Conservation (phyloP, 129 eudicot genomes). For the Mikania micrantha region DNA sequence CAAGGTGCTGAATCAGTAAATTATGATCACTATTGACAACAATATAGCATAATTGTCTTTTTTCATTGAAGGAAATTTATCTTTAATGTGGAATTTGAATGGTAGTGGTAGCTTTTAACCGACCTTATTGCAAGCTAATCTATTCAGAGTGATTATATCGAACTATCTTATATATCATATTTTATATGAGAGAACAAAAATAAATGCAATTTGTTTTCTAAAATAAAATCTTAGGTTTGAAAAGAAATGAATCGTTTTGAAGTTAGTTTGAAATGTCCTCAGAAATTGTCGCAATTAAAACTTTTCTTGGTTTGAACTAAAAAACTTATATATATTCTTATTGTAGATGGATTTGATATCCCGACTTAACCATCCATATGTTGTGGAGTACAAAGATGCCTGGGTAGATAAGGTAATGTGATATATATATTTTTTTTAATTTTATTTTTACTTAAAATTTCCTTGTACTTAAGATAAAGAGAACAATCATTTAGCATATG, state of each 20-base stretch:
- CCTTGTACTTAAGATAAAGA: neutral
- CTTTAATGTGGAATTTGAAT: neutral
- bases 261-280: neutral
- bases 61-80: neutral
- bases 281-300: neutral
- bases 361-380: constrained; percentile 74
- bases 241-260: neutral
- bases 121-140: neutral
- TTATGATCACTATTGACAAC: neutral
- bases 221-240: neutral
- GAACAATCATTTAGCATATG: neutral
- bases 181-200: neutral
- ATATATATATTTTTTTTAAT: too few relatives aligned
- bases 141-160: neutral
- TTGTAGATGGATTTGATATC: constrained; percentile 81
- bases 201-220: neutral
- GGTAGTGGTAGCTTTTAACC: neutral
- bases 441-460: neutral
- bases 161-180: neutral
- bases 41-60: neutral
- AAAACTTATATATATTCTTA: neutral
- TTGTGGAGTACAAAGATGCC: constrained; percentile 88
- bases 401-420: constrained; percentile 91
- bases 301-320: neutral
- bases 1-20: neutral